Evolutionary conservation across 2,329 filamentous ascomycete genomes (phyloP), one percentile per base, ranked within the genome.

Genomic region (Plenodomus tracheiphilus): DNA sequence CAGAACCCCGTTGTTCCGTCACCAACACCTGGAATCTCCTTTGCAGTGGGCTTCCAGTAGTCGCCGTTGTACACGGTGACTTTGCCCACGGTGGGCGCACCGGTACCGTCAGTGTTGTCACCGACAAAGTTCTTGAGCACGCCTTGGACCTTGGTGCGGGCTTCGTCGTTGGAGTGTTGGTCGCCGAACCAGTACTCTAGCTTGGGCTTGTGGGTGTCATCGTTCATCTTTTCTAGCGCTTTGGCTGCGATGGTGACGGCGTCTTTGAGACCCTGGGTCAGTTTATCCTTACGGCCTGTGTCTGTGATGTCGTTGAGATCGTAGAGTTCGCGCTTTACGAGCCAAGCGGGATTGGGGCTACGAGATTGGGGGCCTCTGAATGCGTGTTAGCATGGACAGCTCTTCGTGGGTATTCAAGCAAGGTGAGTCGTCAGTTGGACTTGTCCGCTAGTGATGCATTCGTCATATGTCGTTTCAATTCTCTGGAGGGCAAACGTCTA

Each of bases 211-310:
- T 48, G 36, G n/a, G 41, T 40, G 20, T 38, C 45, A 19, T 48
- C 49, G 39, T 42, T 45, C 45, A 52, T 52, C 39, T 49, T 46
- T 28, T 53, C 42, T 13, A 53, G 43, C 18, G 38, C 20, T 39
- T 52, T 52, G 16, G 49, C 49, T 17, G 45, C 49, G 17, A 52
- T 39, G 18, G 45, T 52, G 41, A 48, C 41, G 8, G 45, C 49
- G 30, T 52, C 45, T 42, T 52, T 52, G 41, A 41, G 49, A 13
- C 49, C 49, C 36, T 48, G 41, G 20, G 45, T 52, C 13, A 52
- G 34, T 21, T 48, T 52, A 32, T 52, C 49, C 37, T 52, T 52
- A 8, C 39, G 49, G 25, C 34, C 32, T 36, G 46, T 45, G 25
- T 52, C 45, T 5, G 30, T 17, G 18, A 48, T 37, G 28, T 47